A percentile compares a stretch with the other conserved stretches of the same genome.
phyloP scores from a whole-genome alignment of 192 early-diverging fungal genomes.

The Linnemannia zychae region DNA sequence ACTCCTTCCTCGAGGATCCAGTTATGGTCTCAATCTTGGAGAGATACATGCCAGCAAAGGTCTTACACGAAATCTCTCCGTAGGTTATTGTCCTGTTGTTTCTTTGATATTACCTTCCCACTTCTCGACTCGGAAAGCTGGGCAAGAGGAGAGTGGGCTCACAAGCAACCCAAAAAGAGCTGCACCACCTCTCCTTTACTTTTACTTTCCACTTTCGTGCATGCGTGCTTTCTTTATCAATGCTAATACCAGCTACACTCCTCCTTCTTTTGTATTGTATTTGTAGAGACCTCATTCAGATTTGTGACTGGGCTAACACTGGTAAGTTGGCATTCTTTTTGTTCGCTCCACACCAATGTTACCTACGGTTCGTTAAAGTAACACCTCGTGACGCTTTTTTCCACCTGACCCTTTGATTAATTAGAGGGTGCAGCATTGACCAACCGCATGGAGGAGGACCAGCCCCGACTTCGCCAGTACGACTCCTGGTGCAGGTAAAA shows the following conservation, averaged over 20 bases:
- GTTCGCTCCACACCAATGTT: background rate
- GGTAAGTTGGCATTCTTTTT: background rate
- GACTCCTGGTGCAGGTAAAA: slow-evolving; percentile 72
- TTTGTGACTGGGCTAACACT: slow-evolving; percentile 49
- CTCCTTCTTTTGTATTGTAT: background rate
- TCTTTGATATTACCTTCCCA: background rate
- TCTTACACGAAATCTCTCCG: slow-evolving; percentile 59
- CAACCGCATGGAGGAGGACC: slow-evolving; percentile 69
- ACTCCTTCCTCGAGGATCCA: slow-evolving; percentile 57
- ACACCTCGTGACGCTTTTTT: background rate
- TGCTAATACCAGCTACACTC: background rate
- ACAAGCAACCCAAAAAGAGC: no score
- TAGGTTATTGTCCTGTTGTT: slow-evolving; percentile 50
- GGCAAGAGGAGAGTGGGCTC: no score
- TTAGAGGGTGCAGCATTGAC: slow-evolving; percentile 64
- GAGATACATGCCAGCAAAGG: slow-evolving; percentile 58
- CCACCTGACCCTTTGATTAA: background rate
- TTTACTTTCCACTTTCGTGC: background rate
- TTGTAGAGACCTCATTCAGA: slow-evolving; percentile 49
- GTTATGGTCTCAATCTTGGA: slow-evolving; percentile 65
- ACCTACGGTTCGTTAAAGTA: background rate
- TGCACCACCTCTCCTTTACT: background rate
- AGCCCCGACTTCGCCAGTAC: slow-evolving; percentile 75
- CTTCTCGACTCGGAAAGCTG: background rate
- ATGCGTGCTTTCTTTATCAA: no score